phyloP scores from a whole-genome alignment of 345 rosid genomes.

The Pugionium dolabratum region DNA sequence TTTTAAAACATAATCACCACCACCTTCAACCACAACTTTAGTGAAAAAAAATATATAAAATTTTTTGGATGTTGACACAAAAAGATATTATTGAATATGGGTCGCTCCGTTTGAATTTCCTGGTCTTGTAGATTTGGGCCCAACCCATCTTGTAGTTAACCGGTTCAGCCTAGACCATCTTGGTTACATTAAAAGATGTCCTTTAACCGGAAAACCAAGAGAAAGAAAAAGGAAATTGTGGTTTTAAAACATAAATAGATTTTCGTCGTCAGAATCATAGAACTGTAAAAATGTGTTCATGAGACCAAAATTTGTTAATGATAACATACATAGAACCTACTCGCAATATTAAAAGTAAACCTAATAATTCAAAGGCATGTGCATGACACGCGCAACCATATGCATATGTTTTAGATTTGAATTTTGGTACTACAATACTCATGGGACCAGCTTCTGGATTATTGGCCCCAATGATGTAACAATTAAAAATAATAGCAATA shows the following conservation, averaged over 20 bases:
- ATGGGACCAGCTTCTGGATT: slow-evolving; percentile 31
- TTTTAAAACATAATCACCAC: neutral
- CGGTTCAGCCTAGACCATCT: neutral
- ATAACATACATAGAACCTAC: slow-evolving; percentile 1
- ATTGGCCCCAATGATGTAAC: neutral
- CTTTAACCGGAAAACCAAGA: neutral
- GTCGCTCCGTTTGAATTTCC: neutral
- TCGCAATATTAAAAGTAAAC: neutral
- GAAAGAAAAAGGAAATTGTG: too few species aligned
- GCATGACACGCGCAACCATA: slow-evolving; percentile 19
- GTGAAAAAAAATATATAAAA: neutral
- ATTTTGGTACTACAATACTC: slow-evolving; percentile 11
- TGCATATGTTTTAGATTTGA: slow-evolving; percentile 15
- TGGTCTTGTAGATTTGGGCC: slow-evolving; percentile 6
- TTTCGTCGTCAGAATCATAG: too few species aligned
- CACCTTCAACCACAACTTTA: neutral
- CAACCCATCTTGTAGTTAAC: neutral
- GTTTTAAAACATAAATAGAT: neutral
- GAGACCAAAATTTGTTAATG: too few species aligned
- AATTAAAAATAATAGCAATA: slow-evolving; percentile 2
- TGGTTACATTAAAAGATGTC: neutral
- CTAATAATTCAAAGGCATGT: neutral
- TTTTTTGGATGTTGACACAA: neutral
- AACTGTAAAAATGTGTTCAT: too few species aligned
- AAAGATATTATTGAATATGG: neutral